Conservation (phyloP, 176 grass and related monocot genomes). For the Lolium multiflorum region DNA sequence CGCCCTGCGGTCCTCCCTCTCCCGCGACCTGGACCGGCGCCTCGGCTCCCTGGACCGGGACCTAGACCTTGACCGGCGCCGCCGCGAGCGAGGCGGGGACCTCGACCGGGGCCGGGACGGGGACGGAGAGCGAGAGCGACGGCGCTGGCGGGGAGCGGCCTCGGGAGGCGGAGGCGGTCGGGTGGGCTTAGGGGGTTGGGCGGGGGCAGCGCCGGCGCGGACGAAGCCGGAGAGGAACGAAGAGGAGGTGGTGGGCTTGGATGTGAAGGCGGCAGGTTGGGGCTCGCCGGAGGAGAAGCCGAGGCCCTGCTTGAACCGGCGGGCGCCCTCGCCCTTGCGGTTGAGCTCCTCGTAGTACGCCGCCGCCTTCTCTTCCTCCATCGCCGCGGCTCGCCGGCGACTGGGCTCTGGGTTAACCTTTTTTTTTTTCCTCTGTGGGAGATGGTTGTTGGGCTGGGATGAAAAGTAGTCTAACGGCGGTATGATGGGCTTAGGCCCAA, state of each 20-base stretch:
- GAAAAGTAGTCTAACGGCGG: background rate
- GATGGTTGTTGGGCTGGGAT: background rate
- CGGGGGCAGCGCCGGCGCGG: slow-evolving; percentile 54
- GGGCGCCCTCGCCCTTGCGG: slow-evolving; percentile 93
- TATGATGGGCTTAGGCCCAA: too few species aligned
- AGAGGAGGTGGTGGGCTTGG: slow-evolving; percentile 52
- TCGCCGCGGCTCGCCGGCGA: slow-evolving; percentile 16
- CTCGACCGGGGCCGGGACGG: slow-evolving; percentile 26
- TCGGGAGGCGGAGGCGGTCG: slow-evolving; percentile 18
- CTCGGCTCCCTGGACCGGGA: slow-evolving; percentile 51
- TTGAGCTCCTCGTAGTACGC: slow-evolving; percentile 98
- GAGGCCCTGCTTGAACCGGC: slow-evolving; percentile 91
- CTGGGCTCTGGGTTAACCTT: background rate
- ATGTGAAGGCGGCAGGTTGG: slow-evolving; percentile 33
- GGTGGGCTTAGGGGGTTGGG: background rate
- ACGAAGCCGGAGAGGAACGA: slow-evolving; percentile 82
- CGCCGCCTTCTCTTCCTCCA: slow-evolving; percentile 74
- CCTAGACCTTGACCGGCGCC: slow-evolving; percentile 55
- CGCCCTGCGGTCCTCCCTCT: slow-evolving; percentile 21
- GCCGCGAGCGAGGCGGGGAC: slow-evolving; percentile 45
- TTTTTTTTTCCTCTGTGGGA: background rate
- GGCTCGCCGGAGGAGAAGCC: slow-evolving; percentile 74
- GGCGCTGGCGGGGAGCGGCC: background rate
- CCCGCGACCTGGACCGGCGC: slow-evolving; percentile 49
- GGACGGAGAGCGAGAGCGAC: slow-evolving; percentile 18